Evolutionary conservation across 345 rosid species (phyloP), one percentile per base, ranked within the genome.

Genomic region (Punica granatum): DNA sequence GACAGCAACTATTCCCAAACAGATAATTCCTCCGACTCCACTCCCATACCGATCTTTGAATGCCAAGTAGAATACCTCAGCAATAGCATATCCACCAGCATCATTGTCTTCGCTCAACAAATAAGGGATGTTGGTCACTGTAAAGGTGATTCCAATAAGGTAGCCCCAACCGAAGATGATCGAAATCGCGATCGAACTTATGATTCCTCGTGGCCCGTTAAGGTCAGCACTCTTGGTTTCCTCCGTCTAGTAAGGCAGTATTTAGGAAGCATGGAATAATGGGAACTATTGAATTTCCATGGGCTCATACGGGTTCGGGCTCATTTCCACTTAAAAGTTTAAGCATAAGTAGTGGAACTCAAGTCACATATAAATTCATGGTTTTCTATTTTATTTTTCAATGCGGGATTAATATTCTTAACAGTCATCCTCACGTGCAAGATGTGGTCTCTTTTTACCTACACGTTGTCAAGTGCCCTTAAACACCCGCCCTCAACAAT

Each of bases 81-180:
- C 96, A 65, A 94, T 90, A 42, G 96, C 96, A 64, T 90, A 90
- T 10, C 99, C 96, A 60, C 90, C 96, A 46, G 96, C 88, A 78
- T 93, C 79, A 49, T 90, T 94, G 72, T 81, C 79, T 74, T 80
- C 78, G 65, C 87, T 86, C 75, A 94, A 73, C 66, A 94, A 92
- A 67, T 66, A 77, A 11, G 99, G 73, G 69, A 90, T 94, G 77
- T 88, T 76, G 64, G 91, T 89, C 66, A 89, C 96, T 25, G 91
- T 86, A 79, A 87, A 94, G 76, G 88, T 85, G 83, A 94, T 81
- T 25, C 99, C 97, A 44, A 94, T 66, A 73, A 94, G 85, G 82
- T 90, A 94, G 77, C 81, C 89, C 99, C 97, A 90, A 67, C 99
- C 97, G 69, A 94, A 87, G 65, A 94, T 71, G 71, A 91, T 86